Percentiles rank a stretch among this genome's conserved stretches.
These are phyloP conservation scores for Calonectria pseudoturangicola DNA, from an alignment of 2,329 filamentous ascomycete genomes.

Conservation along the genomic window DNA sequence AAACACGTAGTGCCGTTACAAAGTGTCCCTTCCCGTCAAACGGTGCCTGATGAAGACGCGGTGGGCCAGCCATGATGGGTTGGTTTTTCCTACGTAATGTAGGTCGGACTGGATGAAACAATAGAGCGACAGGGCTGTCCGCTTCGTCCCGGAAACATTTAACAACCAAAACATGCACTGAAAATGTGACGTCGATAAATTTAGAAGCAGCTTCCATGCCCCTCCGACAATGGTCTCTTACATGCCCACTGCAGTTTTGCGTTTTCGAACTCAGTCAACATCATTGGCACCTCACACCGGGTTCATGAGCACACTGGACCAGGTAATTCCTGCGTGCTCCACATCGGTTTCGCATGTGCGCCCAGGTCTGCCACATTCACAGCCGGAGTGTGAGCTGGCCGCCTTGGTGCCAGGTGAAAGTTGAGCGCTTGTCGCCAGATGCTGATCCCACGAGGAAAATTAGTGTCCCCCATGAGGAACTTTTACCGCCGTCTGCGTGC, in stretches of 20 bases:
- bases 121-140: slow-evolving; percentile 25
- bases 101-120: slow-evolving; percentile 33
- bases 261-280: slow-evolving; percentile 15
- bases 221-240: slow-evolving; percentile 15
- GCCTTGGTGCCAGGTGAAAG: slow-evolving; percentile 28
- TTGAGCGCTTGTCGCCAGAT: slow-evolving; percentile 44
- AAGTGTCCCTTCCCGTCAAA: slow-evolving; percentile 19
- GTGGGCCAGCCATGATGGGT: slow-evolving; percentile 19
- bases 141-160: slow-evolving; percentile 26
- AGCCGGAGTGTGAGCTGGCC: slow-evolving; percentile 28
- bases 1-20: slow-evolving; percentile 17
- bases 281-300: not conserved
- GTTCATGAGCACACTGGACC: not conserved
- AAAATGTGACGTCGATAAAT: slow-evolving; percentile 39
- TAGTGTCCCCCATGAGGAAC: slow-evolving; percentile 33
- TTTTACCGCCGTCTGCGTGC: slow-evolving; percentile 43
- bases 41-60: slow-evolving; percentile 29
- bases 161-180: slow-evolving; percentile 35
- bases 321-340: not conserved
- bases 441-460: slow-evolving; percentile 39
- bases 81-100: slow-evolving; percentile 23
- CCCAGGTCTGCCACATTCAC: slow-evolving; percentile 24
- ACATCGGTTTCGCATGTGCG: slow-evolving; percentile 7
- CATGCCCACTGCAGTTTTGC: slow-evolving; percentile 17
- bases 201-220: slow-evolving; percentile 36